phyloP scores from a whole-genome alignment of 2,329 filamentous ascomycete genomes.

The Pyricularia sp. region DNA sequence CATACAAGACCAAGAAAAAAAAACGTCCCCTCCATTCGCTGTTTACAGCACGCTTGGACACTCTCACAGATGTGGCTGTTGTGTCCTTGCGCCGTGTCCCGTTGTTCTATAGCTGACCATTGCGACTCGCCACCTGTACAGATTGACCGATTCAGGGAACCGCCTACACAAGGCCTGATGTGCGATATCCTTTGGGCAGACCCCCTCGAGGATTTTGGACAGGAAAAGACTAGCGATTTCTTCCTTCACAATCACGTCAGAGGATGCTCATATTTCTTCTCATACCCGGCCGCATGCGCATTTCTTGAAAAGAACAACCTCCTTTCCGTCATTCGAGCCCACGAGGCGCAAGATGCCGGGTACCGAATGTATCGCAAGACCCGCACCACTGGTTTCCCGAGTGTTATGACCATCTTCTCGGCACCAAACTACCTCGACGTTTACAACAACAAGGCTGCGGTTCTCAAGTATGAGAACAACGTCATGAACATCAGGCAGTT shows the following conservation, averaged over 20 bases:
- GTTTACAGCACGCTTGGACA: neutral
- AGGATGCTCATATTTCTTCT: conserved; percentile 99
- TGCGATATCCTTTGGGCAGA: conserved; percentile 99
- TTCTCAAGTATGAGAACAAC: conserved; percentile 99
- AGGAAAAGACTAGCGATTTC: conserved; percentile 96
- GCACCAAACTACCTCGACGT: conserved; percentile 98
- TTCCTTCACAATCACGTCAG: conserved; percentile 98
- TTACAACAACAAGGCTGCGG: conserved; percentile 99
- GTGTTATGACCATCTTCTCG: conserved; percentile 99
- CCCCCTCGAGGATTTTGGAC: conserved; percentile 93
- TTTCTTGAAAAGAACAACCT: conserved; percentile 99
- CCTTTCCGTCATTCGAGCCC: conserved; percentile 89
- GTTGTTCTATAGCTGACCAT: neutral
- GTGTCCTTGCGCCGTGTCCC: neutral
- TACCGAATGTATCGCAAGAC: conserved; percentile 99
- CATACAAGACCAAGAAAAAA: neutral
- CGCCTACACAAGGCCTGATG: conserved; percentile 94
- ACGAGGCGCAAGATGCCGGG: conserved; percentile 96
- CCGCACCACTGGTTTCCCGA: conserved; percentile 91
- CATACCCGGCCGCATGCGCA: conserved; percentile 89
- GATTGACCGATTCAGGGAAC: conserved; percentile 96
- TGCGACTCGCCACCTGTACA: conserved; percentile 20
- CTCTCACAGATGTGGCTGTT: neutral
- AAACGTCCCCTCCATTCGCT: neutral
- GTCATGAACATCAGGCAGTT: conserved; percentile 99